Evolutionary conservation across 352 stramenopile species (phyloP), one percentile per base, ranked within the genome.

Genomic region (Paralagenidium karlingii): DNA sequence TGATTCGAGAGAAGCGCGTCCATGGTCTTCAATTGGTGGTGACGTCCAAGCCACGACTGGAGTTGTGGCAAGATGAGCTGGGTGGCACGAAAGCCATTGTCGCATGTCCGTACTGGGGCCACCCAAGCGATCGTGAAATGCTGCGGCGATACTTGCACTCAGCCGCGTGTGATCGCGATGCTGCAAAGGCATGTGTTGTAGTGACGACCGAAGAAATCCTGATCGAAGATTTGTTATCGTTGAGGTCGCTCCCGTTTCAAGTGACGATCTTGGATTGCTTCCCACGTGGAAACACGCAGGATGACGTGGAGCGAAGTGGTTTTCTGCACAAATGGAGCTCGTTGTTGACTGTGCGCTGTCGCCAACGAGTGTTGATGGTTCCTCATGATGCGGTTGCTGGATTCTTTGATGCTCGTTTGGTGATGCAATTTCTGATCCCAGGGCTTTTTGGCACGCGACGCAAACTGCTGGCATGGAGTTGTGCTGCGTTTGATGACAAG

Each of bases 381-480:
- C 19, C 38, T 3, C 9, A 9, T 38, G 32, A 38, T 38, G 1
- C n/a, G 7, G 11, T n/a, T 11, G 24, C 12, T 15, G 41, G 51
- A 20, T 57, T 63, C 20, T 29, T 77, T 11, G 68, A 83, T 21
- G 51, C 40, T 19, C 65, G 71, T 26, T 56, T 56, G 28, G 33
- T 87, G 9, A 43, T 85, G 2, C 69, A 87, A n/a, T 87, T 86
- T 45, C 34, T 78, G 8, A 49, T 75, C 15, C 75, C 78, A 38
- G 66, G 55, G 7, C 36, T 85, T 8, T 78, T 92, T 34, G 60
- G 58, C 10, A 81, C 75, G 40, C 69, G 75, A 8, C 65, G 71
- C 16, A 84, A 83, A 24, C 45, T 83, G 6, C 47, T 88, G 68
- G 47, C 48, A 5, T 88, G 75, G 75, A 88, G 68, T 39, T 81